Percentiles rank a stretch among this genome's conserved stretches.
phyloP scores from a whole-genome alignment of 1,139 yeast genomes.

The Sugiyamaella neomexicana region DNA sequence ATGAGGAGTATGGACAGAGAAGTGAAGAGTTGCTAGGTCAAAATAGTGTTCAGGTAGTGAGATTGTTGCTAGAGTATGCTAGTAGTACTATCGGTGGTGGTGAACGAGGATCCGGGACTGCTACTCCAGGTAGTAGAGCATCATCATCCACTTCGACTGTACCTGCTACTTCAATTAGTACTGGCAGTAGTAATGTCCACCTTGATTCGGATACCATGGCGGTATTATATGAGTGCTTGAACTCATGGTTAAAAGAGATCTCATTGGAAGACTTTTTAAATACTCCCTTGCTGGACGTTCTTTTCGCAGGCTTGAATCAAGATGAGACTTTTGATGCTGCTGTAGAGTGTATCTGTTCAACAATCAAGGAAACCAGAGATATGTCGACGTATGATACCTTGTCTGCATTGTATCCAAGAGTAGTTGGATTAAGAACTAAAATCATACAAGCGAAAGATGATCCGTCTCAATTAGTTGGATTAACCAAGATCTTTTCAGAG shows the following conservation, averaged over 20 bases:
- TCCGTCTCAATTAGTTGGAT: conserved; percentile 67
- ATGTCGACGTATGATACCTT: conserved; percentile 57
- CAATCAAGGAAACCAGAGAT: conserved; percentile 79
- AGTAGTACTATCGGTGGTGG: conserved; percentile 1
- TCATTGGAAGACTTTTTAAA: conserved; percentile 66
- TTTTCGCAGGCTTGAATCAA: conserved; percentile 64
- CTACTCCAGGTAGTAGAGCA: conserved; percentile 2
- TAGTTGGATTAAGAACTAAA: conserved; percentile 59
- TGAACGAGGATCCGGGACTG: not conserved
- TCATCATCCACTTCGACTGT: not conserved
- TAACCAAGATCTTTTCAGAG: conserved; percentile 79
- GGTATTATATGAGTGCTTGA: conserved; percentile 69
- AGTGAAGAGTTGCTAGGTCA: conserved; percentile 60
- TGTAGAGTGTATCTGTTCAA: conserved; percentile 77
- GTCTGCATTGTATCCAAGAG: conserved; percentile 64
- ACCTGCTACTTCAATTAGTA: not conserved
- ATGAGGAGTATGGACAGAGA: conserved; percentile 71
- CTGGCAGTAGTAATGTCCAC: not conserved
- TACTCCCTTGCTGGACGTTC: conserved; percentile 62
- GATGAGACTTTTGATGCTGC: conserved; percentile 72
- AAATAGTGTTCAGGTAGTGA: conserved; percentile 69
- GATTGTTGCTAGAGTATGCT: conserved; percentile 47
- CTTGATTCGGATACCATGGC: conserved; percentile 8
- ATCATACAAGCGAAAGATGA: conserved; percentile 56
- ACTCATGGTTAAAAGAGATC: conserved; percentile 87